phyloP scores from a whole-genome alignment of 2,329 filamentous ascomycete species.

The Ophiostoma sp. region DNA sequence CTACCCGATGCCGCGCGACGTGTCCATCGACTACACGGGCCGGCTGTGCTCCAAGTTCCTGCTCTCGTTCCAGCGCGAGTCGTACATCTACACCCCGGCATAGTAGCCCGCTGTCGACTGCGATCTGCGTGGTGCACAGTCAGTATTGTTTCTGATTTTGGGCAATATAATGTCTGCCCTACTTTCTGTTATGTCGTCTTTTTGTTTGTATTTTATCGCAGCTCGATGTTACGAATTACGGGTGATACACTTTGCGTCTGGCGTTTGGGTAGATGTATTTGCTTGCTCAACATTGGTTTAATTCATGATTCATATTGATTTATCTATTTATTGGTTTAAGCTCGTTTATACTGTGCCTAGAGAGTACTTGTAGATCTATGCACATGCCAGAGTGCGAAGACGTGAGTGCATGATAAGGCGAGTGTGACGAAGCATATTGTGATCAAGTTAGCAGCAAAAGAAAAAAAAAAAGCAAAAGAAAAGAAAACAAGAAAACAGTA shows the following conservation, averaged over 20 bases:
- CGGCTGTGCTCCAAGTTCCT: constrained; percentile 51
- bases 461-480: background rate
- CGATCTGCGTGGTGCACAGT: background rate
- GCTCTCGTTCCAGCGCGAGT: constrained; percentile 42
- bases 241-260: background rate
- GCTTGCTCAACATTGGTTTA: too few species aligned
- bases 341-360: background rate
- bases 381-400: background rate
- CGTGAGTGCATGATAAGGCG: background rate
- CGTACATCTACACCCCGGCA: constrained; percentile 23
- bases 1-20: constrained; percentile 34
- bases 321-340: background rate
- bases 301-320: background rate
- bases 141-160: background rate
- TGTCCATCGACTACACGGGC: constrained; percentile 48
- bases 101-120: constrained; percentile 4
- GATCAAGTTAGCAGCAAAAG: too few species aligned
- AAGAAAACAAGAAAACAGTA: background rate
- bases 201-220: background rate
- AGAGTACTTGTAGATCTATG: background rate
- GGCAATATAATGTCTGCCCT: too few species aligned
- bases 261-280: too few species aligned
- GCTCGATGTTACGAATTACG: background rate
- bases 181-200: background rate
- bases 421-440: background rate